These are phyloP conservation scores for Fusarium sp. DNA, from an alignment of 2,329 filamentous ascomycete genomes.

Conservation along the genomic window DNA sequence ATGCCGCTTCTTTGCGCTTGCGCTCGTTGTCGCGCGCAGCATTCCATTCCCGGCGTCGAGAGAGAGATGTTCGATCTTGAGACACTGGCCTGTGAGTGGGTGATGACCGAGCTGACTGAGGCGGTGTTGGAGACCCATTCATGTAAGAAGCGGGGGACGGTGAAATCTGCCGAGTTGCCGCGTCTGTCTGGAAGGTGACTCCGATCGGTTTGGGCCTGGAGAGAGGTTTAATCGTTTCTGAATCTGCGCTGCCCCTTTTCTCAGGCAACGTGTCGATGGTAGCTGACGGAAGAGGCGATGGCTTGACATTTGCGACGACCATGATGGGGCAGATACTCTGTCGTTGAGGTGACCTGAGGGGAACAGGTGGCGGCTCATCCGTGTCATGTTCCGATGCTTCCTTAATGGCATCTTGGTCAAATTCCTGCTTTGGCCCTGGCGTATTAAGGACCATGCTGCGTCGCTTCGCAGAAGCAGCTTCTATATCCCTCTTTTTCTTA, in stretches of 20 bases:
- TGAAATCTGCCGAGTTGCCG: conserved; percentile 14
- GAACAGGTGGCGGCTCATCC: conserved; percentile 26
- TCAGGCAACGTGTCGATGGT: background rate
- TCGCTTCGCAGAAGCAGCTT: conserved; percentile 47
- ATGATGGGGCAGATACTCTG: conserved; percentile 53
- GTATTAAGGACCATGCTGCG: conserved; percentile 23
- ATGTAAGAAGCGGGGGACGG: conserved; percentile 20
- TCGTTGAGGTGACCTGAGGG: conserved; percentile 28
- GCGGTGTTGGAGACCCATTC: conserved; percentile 46
- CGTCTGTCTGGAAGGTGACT: background rate
- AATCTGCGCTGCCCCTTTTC: background rate
- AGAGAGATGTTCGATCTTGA: conserved; percentile 47
- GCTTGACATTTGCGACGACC: conserved; percentile 54
- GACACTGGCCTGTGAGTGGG: conserved; percentile 40
- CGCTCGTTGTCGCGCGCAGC: conserved; percentile 46
- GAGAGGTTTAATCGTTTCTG: background rate
- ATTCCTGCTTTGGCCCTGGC: background rate
- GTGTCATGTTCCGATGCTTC: background rate
- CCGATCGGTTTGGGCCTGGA: conserved; percentile 12
- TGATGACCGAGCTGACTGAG: conserved; percentile 46
- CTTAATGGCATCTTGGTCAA: conserved; percentile 4
- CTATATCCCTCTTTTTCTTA: conserved; percentile 55
- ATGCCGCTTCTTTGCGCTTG: conserved; percentile 36
- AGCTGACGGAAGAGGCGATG: conserved; percentile 38
- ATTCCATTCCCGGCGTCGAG: conserved; percentile 51